A percentile compares a stretch with the other conserved stretches of the same genome.
phyloP scores from a whole-genome alignment of 352 stramenopile genomes.

The Phytophthora agathidicida region DNA sequence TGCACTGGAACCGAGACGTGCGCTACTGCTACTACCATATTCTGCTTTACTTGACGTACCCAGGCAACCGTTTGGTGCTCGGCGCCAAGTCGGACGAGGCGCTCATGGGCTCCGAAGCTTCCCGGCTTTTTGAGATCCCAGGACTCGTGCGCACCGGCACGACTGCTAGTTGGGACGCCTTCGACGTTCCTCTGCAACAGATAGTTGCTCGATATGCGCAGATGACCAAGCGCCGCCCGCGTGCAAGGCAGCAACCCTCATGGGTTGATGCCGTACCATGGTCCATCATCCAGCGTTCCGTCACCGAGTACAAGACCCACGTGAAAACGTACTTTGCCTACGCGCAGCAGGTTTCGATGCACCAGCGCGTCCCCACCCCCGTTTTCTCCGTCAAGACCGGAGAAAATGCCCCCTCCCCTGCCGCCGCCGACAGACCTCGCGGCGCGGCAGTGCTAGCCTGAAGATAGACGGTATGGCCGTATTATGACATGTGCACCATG shows the following conservation, averaged over 20 bases:
- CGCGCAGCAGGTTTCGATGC: conserved; percentile 63
- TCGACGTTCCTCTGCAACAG: conserved; percentile 65
- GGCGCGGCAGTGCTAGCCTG: conserved; percentile 31
- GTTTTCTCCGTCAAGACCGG: conserved; percentile 54
- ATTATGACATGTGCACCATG: conserved; percentile 10
- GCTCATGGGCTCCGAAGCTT: conserved; percentile 66
- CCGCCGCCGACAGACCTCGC: conserved; percentile 6
- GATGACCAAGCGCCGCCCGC: conserved; percentile 37
- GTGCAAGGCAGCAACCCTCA: conserved; percentile 16
- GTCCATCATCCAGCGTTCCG: conserved; percentile 47
- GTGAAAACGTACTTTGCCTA: conserved; percentile 73
- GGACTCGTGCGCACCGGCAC: conserved; percentile 52
- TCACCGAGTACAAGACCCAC: conserved; percentile 72
- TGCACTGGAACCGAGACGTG: conserved; percentile 87
- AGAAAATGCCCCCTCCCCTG: conserved; percentile 19
- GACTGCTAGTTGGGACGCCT: conserved; percentile 59
- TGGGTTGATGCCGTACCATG: conserved; percentile 59
- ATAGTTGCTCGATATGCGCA: conserved; percentile 57
- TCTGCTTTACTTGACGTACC: conserved; percentile 81
- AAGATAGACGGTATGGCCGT: conserved; percentile 12
- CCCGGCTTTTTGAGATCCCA: conserved; percentile 74
- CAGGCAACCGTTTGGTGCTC: conserved; percentile 77
- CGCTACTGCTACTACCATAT: conserved; percentile 86
- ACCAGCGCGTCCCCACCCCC: conserved; percentile 69
- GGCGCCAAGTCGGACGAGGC: conserved; percentile 74